A percentile compares a stretch with the other conserved stretches of the same genome.
phyloP scores from a whole-genome alignment of 257 asterid genomes.

The Nicotiana knightiana region DNA sequence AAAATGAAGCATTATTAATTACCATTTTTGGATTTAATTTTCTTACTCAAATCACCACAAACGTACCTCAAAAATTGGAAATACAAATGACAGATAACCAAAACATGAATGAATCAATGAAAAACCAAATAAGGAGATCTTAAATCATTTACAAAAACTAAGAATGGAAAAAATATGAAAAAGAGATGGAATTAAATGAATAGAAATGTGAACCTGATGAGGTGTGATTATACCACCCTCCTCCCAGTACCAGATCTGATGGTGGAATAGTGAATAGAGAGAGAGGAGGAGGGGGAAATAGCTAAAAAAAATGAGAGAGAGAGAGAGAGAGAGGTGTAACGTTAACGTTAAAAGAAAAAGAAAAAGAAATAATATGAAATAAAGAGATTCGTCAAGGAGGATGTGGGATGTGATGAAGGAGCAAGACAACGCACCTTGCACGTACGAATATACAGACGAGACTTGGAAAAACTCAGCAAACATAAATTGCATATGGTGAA shows the following conservation, averaged over 20 bases:
- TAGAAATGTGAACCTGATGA: background rate
- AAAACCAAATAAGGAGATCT: background rate
- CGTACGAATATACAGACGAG: background rate
- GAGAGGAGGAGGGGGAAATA: background rate
- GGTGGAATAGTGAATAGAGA: background rate
- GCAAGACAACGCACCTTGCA: constrained; percentile 28
- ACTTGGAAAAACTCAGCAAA: too few relatives aligned
- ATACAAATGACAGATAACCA: background rate
- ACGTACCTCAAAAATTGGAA: background rate
- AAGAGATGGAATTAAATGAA: too few relatives aligned
- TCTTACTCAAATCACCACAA: background rate
- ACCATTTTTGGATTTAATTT: background rate
- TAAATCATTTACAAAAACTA: background rate
- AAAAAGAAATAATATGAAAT: background rate
- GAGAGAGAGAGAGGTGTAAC: background rate
- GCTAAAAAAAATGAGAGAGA: background rate
- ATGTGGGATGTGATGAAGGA: background rate
- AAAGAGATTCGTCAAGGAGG: background rate
- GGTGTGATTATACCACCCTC: background rate
- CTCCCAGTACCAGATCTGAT: background rate
- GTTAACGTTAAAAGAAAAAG: background rate
- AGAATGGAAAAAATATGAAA: too few relatives aligned
- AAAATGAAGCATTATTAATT: background rate
- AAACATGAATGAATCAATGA: background rate
- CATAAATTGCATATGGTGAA: too few relatives aligned